These are phyloP conservation scores for Meripilus lineatus DNA, from an alignment of 1,284 basidiomycete genomes.

Conservation along the genomic window DNA sequence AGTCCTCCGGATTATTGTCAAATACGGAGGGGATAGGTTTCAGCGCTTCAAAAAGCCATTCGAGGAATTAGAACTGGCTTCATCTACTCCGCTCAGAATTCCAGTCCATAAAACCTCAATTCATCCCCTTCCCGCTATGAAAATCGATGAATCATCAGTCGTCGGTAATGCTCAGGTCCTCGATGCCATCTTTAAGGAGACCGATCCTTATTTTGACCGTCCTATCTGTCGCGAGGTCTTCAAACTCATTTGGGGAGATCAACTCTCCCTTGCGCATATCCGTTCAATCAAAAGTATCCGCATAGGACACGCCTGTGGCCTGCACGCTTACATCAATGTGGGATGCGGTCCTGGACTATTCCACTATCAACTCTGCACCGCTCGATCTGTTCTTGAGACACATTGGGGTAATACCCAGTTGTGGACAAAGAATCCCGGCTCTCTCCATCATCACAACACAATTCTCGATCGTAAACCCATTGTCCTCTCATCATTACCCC, in stretches of 20 bases:
- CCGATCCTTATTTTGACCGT: slow-evolving; percentile 15
- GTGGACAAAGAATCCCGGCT: slow-evolving; percentile 27
- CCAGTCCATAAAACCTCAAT: slow-evolving; percentile 26
- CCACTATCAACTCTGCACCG: slow-evolving; percentile 32
- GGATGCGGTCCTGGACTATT: slow-evolving; percentile 33
- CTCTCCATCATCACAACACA: slow-evolving; percentile 30
- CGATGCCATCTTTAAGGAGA: slow-evolving; percentile 25
- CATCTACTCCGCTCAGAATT: slow-evolving; percentile 24
- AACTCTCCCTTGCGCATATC: slow-evolving; percentile 32
- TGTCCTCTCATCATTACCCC: background rate
- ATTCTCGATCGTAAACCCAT: slow-evolving; percentile 28
- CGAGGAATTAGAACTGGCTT: slow-evolving; percentile 13
- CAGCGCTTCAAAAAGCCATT: slow-evolving; percentile 21
- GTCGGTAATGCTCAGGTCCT: slow-evolving; percentile 32
- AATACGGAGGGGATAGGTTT: slow-evolving; percentile 25
- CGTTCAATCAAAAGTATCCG: slow-evolving; percentile 25
- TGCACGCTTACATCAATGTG: slow-evolving; percentile 21
- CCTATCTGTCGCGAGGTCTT: slow-evolving; percentile 13
- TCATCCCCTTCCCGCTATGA: slow-evolving; percentile 29
- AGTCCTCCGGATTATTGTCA: slow-evolving; percentile 29
- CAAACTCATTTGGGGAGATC: slow-evolving; percentile 29
- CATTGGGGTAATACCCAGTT: slow-evolving; percentile 11
- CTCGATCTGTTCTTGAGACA: slow-evolving; percentile 24
- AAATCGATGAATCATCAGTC: slow-evolving; percentile 34
- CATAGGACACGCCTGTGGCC: slow-evolving; percentile 31